A percentile compares a stretch with the other conserved stretches of the same genome.
phyloP scores from a whole-genome alignment of 1,139 yeast genomes.

The Protomyces macrosporus region DNA sequence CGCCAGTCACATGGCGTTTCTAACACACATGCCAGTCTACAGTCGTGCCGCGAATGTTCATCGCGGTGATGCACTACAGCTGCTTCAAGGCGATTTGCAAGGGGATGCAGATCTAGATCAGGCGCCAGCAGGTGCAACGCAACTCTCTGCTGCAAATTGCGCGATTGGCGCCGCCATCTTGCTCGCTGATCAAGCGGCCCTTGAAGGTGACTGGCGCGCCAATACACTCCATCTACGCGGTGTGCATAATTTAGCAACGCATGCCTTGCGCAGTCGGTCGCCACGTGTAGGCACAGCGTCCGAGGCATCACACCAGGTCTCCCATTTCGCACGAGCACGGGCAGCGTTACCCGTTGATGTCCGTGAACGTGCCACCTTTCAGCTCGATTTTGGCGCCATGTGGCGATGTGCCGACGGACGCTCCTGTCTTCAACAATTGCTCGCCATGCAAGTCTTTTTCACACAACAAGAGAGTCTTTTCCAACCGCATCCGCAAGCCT shows the following conservation, averaged over 20 bases:
- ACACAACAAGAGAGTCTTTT: background rate
- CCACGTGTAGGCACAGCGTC: background rate
- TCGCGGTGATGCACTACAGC: slow-evolving; percentile 16
- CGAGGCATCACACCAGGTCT: background rate
- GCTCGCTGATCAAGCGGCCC: slow-evolving; percentile 17
- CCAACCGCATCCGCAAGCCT: background rate
- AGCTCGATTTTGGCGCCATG: background rate
- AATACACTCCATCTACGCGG: slow-evolving; percentile 16
- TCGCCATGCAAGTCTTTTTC: background rate
- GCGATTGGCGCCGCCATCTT: slow-evolving; percentile 17
- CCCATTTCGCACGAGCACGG: background rate
- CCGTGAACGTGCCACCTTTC: background rate
- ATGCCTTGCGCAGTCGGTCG: background rate
- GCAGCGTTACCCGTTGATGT: background rate
- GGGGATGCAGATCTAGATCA: background rate
- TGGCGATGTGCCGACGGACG: slow-evolving; percentile 1
- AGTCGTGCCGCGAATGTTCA: background rate
- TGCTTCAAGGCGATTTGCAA: slow-evolving; percentile 6
- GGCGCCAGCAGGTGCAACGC: background rate
- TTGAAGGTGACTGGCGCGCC: slow-evolving; percentile 23
- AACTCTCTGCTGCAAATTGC: slow-evolving; percentile 1
- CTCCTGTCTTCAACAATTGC: background rate
- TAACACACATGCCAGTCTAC: background rate
- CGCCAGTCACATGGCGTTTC: slow-evolving; percentile 11
- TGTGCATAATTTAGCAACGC: slow-evolving; percentile 4